Evolutionary conservation across 2,329 filamentous ascomycete species (phyloP).

Genomic region (Colletotrichum incanum): DNA sequence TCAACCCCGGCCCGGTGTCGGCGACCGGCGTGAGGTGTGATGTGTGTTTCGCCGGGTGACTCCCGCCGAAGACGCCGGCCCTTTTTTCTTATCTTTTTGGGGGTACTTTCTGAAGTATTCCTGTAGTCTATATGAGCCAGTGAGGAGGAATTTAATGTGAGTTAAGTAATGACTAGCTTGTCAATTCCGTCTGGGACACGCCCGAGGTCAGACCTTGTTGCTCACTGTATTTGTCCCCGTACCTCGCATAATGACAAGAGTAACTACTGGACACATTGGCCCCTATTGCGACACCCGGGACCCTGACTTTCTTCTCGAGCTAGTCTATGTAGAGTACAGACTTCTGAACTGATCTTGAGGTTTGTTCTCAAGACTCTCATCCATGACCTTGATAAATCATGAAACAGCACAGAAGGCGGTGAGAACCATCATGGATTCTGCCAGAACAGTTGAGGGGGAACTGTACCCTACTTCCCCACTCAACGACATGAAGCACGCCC

Average conservation of each 20-base stretch:
- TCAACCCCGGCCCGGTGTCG: slow-evolving; percentile 36
- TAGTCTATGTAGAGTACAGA: too few species aligned
- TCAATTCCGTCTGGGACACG: neutral
- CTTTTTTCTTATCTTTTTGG: neutral
- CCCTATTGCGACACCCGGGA: too few species aligned
- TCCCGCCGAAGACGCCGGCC: neutral
- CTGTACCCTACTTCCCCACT: slow-evolving; percentile 28
- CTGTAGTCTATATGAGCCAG: neutral
- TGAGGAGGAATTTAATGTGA: neutral
- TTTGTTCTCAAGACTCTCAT: neutral
- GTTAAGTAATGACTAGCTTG: too few species aligned
- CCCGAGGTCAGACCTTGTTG: neutral
- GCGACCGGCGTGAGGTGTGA: neutral
- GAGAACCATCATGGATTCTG: slow-evolving; percentile 4
- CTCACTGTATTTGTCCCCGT: neutral
- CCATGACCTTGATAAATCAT: neutral
- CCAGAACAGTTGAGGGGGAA: slow-evolving; percentile 10
- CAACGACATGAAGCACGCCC: slow-evolving; percentile 33
- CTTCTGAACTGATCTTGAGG: neutral
- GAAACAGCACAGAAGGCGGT: slow-evolving; percentile 30
- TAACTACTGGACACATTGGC: too few species aligned
- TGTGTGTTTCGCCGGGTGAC: slow-evolving; percentile 3
- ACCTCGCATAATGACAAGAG: too few species aligned
- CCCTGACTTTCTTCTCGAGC: neutral
- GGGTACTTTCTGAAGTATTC: too few species aligned